phyloP scores from a whole-genome alignment of 805 yeast species.

The Schwanniomyces sp. region DNA sequence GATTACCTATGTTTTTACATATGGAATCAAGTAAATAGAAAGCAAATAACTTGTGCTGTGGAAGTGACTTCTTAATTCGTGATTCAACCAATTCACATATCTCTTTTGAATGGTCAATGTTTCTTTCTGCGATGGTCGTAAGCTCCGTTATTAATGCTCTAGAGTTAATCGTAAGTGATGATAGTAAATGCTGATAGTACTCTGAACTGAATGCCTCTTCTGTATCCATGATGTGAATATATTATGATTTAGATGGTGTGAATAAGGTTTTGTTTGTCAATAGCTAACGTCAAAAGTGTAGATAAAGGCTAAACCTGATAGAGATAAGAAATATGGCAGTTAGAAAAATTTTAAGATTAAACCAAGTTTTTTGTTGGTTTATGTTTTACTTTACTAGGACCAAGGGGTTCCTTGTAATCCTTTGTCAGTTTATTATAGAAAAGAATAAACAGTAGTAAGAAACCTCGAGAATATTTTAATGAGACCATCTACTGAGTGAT shows the following conservation, averaged over 20 bases:
- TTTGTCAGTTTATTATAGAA: neutral
- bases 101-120: slow-evolving; percentile 28
- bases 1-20: slow-evolving; percentile 43
- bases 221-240: slow-evolving; percentile 4
- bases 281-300: neutral
- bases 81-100: slow-evolving; percentile 35
- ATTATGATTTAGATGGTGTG: neutral
- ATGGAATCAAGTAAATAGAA: slow-evolving; percentile 43
- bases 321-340: neutral
- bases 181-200: slow-evolving; percentile 29
- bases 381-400: neutral
- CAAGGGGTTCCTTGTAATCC: neutral
- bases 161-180: slow-evolving; percentile 36
- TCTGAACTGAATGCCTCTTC: slow-evolving; percentile 26
- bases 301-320: neutral
- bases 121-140: slow-evolving; percentile 35
- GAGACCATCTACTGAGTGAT: neutral
- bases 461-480: neutral
- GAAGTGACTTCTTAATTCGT: slow-evolving; percentile 35
- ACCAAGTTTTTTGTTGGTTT: neutral
- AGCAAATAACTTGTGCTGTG: slow-evolving; percentile 35
- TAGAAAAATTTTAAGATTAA: neutral
- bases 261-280: neutral
- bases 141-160: slow-evolving; percentile 39
- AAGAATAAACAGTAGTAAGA: neutral